Evolutionary conservation across 768 basidiomycete genomes (phyloP).

Genomic region (Asterophora lycoperdoides): DNA sequence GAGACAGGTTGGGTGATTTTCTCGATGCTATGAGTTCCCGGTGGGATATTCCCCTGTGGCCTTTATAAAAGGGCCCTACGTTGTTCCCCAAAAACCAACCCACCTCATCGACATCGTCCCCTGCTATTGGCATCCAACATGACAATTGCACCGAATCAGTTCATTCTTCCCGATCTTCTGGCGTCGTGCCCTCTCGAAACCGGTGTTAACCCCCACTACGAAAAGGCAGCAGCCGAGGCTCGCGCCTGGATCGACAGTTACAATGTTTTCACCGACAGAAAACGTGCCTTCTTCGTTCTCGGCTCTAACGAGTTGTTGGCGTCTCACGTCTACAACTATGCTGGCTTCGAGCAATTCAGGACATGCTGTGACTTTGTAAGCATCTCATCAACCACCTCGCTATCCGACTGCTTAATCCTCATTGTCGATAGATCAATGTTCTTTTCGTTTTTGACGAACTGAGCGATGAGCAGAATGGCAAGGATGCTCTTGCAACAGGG

Average conservation of each 20-base stretch:
- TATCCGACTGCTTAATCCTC: background rate
- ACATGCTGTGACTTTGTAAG: slow-evolving; percentile 59
- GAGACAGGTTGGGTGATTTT: slow-evolving; percentile 30
- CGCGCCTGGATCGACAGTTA: slow-evolving; percentile 61
- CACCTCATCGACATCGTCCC: slow-evolving; percentile 9
- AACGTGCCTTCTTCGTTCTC: slow-evolving; percentile 60
- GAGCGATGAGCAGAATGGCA: slow-evolving; percentile 59
- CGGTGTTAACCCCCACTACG: slow-evolving; percentile 54
- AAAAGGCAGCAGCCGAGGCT: slow-evolving; percentile 51
- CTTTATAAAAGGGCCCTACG: slow-evolving; percentile 5
- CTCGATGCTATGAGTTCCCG: slow-evolving; percentile 17
- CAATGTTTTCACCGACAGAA: slow-evolving; percentile 53
- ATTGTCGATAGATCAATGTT: slow-evolving; percentile 42
- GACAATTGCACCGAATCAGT: slow-evolving; percentile 27
- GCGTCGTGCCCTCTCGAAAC: slow-evolving; percentile 43
- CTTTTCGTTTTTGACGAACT: slow-evolving; percentile 68
- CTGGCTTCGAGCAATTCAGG: slow-evolving; percentile 52
- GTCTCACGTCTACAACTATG: slow-evolving; percentile 58
- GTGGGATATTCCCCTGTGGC: slow-evolving; percentile 2
- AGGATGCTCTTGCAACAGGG: slow-evolving; percentile 51
- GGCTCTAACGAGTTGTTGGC: slow-evolving; percentile 59
- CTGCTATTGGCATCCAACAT: slow-evolving; percentile 15
- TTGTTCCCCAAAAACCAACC: slow-evolving; percentile 3
- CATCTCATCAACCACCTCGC: slow-evolving; percentile 6
- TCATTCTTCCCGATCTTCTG: slow-evolving; percentile 55